phyloP scores from a whole-genome alignment of 116 monocot species.

The Cymodocea nodosa region DNA sequence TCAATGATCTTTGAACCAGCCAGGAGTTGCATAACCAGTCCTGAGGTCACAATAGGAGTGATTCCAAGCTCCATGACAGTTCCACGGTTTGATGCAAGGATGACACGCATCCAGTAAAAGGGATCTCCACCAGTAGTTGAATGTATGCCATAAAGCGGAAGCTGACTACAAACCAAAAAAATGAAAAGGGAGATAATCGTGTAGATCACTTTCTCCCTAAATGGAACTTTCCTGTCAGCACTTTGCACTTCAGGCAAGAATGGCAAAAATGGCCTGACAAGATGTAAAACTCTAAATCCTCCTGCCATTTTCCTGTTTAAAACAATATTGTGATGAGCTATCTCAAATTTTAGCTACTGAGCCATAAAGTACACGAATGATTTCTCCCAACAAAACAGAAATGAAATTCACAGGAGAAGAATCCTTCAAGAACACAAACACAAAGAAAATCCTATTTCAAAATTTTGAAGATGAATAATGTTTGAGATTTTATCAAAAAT shows the following conservation, averaged over 20 bases:
- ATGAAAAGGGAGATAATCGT: conserved; percentile 48
- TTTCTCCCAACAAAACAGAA: no score
- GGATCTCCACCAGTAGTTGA: conserved; percentile 57
- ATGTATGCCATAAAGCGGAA: conserved; percentile 48
- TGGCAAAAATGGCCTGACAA: conserved; percentile 42
- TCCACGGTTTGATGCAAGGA: conserved; percentile 45
- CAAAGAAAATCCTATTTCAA: no score
- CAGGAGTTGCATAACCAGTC: conserved; percentile 43
- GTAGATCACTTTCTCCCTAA: conserved; percentile 47
- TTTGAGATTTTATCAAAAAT: no score
- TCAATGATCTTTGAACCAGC: conserved; percentile 55
- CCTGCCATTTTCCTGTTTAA: conserved; percentile 6
- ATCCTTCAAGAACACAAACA: no score
- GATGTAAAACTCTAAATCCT: conserved; percentile 46
- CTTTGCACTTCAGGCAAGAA: conserved; percentile 42
- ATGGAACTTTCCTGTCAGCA: conserved; percentile 39
- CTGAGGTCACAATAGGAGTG: conserved; percentile 50
- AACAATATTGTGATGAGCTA: no score
- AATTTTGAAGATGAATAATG: no score
- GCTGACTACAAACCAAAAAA: conserved; percentile 47
- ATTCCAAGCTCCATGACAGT: conserved; percentile 52
- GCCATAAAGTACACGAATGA: no score
- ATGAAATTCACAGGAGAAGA: no score
- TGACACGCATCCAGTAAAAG: conserved; percentile 58
- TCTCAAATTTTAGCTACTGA: no score